A percentile compares a stretch with the other conserved stretches of the same genome.
Evolutionary conservation across 495 filamentous ascomycete genomes (phyloP).

Genomic region (Letharia columbiana): DNA sequence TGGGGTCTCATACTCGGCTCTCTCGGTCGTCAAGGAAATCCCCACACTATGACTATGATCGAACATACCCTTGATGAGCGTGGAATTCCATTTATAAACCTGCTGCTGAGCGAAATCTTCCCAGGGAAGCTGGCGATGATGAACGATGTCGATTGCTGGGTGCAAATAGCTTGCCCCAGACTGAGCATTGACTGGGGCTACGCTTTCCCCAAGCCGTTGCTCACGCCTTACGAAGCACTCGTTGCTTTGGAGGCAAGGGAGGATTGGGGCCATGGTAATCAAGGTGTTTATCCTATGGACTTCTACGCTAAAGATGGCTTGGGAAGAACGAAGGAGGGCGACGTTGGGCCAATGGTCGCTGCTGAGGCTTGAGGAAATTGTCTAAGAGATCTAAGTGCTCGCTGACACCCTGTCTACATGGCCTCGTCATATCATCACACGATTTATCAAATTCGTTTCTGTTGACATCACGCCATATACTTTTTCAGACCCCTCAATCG

Average conservation of each 20-base stretch:
- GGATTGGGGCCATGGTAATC: conserved; percentile 60
- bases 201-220: conserved; percentile 76
- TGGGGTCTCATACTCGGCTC: conserved; percentile 94
- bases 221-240: conserved; percentile 93
- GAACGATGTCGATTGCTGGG: conserved; percentile 90
- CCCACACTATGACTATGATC: conserved; percentile 79
- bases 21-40: conserved; percentile 89
- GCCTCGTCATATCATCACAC: background rate
- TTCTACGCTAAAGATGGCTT: conserved; percentile 91
- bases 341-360: conserved; percentile 9
- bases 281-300: conserved; percentile 91
- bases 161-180: conserved; percentile 91
- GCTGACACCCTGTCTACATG: background rate
- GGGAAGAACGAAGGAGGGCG: conserved; percentile 58
- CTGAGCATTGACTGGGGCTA: conserved; percentile 99
- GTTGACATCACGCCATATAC: conserved; percentile 43
- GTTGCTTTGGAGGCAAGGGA: conserved; percentile 71
- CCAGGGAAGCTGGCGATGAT: conserved; percentile 90
- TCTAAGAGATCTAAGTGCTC: background rate
- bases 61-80: conserved; percentile 60
- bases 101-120: conserved; percentile 89
- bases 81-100: conserved; percentile 68
- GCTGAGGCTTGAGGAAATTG: conserved; percentile 17
- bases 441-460: background rate
- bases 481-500: conserved; percentile 76